Evolutionary conservation across 192 early-diverging fungal species (phyloP), one percentile per base, ranked within the genome.

Genomic region (Umbelopsis sp.): DNA sequence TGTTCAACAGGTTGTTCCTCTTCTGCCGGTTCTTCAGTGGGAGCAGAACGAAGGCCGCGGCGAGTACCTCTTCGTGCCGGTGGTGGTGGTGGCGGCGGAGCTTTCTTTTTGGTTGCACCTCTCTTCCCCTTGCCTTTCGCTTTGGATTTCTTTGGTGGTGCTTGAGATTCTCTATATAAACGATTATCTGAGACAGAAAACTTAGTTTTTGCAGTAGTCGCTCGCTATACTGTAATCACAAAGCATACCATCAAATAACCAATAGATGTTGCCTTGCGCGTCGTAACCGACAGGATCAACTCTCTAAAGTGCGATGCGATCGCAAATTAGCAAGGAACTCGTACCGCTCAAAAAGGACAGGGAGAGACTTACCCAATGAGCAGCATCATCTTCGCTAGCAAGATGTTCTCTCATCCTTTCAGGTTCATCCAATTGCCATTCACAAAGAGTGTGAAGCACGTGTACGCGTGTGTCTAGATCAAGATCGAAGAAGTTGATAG

Each of bases 201-300:
- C 11, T 27, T 35, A 46, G 45, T 16, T 9, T 65, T 21, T 21
- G 23, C n/a, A 27, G 1, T 27, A 6, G 37, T 41, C 37, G 49
- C 18, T 35, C 21, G 52, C 18, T 8, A 21, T 18, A 25, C 25
- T 37, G 3, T 30, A 58, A 8, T 61, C 22, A 2, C 65, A 47
- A 16, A 27, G 44, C 68, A 23, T 80, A 91, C 88, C 92, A 82
- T 93, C 92, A 82, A 93, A 93, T 10, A 93, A 74, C 89, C 90
- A 93, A 71, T 91, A 93, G 13, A 78, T 86, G 50, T 88, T 82
- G 2, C 91, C 91, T 21, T 78, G 74, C 11, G 88, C 75, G 74
- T 93, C 92, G 48, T 69, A 81, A 3, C 92, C 92, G 68, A 93
- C 81, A 18, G 91, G 91, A 49, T 92, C 91, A 3, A 93, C 90